Evolutionary conservation across 2,329 filamentous ascomycete genomes (phyloP).

Genomic region (Neocucurbitaria cava): DNA sequence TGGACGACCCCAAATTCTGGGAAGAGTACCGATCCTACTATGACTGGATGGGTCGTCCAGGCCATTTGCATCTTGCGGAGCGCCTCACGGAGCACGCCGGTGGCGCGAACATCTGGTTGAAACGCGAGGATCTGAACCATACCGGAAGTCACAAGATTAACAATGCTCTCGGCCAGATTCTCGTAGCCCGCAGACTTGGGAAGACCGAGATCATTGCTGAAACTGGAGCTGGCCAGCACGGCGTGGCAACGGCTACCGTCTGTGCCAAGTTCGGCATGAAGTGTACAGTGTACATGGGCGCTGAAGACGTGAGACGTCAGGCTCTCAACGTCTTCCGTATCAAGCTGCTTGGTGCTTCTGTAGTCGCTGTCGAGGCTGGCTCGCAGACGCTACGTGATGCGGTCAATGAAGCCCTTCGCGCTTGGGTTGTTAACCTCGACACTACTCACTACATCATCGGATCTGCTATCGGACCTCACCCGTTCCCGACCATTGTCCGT

Average conservation of each 20-base stretch:
- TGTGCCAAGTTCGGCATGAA: constrained; percentile 99
- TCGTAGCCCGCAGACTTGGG: constrained; percentile 83
- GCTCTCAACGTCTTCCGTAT: constrained; percentile 98
- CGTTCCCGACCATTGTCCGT: constrained; percentile 95
- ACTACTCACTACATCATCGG: constrained; percentile 99
- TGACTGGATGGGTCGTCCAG: constrained; percentile 94
- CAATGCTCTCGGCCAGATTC: constrained; percentile 92
- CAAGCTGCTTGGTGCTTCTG: constrained; percentile 90
- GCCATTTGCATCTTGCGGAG: constrained; percentile 87
- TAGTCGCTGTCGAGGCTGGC: constrained; percentile 91
- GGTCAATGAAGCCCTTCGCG: constrained; percentile 93
- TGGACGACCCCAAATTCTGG: constrained; percentile 92
- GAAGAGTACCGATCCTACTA: constrained; percentile 96
- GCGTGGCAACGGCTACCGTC: constrained; percentile 95
- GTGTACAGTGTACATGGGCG: constrained; percentile 98
- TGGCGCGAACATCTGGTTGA: constrained; percentile 96
- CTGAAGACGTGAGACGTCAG: constrained; percentile 94
- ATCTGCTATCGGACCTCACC: constrained; percentile 95
- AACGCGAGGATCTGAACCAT: constrained; percentile 97
- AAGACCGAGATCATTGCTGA: constrained; percentile 98
- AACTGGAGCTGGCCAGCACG: constrained; percentile 96
- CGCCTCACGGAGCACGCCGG: constrained; percentile 87
- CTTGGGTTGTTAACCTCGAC: constrained; percentile 91
- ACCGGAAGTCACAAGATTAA: constrained; percentile 99
- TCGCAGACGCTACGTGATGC: constrained; percentile 69